A percentile compares a stretch with the other conserved stretches of the same genome.
phyloP scores from a whole-genome alignment of 1,139 yeast genomes.

The Suhomyces choctaworum region DNA sequence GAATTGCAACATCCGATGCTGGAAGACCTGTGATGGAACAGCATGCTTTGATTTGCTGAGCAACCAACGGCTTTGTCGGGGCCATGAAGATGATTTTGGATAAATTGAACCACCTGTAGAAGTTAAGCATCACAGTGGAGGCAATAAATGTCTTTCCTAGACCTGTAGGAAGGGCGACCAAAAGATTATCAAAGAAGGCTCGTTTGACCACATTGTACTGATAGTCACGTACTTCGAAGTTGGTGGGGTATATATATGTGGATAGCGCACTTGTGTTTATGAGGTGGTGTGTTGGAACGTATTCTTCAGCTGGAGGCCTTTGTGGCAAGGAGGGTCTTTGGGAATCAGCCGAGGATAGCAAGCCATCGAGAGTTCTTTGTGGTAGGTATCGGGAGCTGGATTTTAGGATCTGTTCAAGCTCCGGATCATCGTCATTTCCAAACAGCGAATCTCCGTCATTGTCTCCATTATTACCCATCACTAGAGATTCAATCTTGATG shows the following conservation, averaged over 20 bases:
- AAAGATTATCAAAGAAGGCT: constrained; percentile 69
- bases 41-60: constrained; percentile 95
- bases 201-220: constrained; percentile 77
- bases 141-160: constrained; percentile 97
- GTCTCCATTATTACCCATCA: constrained; percentile 1
- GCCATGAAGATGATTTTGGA: constrained; percentile 92
- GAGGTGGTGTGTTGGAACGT: constrained; percentile 52
- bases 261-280: constrained; percentile 42
- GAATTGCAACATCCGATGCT: constrained; percentile 70
- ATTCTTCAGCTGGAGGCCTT: neutral
- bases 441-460: constrained; percentile 10
- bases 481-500: too few species aligned
- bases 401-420: constrained; percentile 10
- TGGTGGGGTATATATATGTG: constrained; percentile 80
- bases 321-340: neutral
- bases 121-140: constrained; percentile 89
- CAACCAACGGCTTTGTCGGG: constrained; percentile 95
- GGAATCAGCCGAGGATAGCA: constrained; percentile 1
- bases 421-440: constrained; percentile 14
- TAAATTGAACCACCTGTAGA: constrained; percentile 74
- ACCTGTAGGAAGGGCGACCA: constrained; percentile 96
- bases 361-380: constrained; percentile 17
- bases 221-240: constrained; percentile 80
- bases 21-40: constrained; percentile 86
- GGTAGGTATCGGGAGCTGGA: constrained; percentile 9